phyloP scores from a whole-genome alignment of 2,329 filamentous ascomycete species.

The Fusarium secorum region DNA sequence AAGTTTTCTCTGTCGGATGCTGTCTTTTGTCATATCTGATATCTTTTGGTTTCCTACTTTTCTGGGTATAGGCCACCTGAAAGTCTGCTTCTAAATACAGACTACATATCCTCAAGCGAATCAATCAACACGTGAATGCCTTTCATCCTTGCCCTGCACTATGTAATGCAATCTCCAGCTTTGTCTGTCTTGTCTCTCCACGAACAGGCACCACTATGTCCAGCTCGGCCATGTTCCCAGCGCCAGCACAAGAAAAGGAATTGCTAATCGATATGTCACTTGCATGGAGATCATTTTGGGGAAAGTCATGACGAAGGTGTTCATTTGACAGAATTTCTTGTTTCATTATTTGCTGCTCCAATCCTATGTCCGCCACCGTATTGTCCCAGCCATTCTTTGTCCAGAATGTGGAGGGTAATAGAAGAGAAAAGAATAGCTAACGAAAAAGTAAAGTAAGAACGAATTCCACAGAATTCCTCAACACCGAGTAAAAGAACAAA shows the following conservation, averaged over 20 bases:
- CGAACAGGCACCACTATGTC: neutral
- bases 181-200: neutral
- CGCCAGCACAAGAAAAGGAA: neutral
- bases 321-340: constrained; percentile 1
- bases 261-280: neutral
- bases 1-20: neutral
- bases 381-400: neutral
- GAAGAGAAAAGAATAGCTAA: neutral
- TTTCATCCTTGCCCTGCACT: neutral
- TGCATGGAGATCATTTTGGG: neutral
- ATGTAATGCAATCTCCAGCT: neutral
- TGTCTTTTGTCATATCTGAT: constrained; percentile 16
- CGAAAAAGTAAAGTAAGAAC: neutral
- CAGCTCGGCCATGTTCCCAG: neutral
- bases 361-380: constrained; percentile 11
- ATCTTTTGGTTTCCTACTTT: constrained; percentile 3
- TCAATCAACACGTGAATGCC: neutral
- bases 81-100: neutral
- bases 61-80: constrained; percentile 4
- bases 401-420: constrained; percentile 4
- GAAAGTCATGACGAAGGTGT: neutral
- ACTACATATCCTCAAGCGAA: neutral
- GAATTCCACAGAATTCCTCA: neutral
- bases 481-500: constrained; percentile 1
- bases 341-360: constrained; percentile 14